Evolutionary conservation across 495 filamentous ascomycete genomes (phyloP).

Genomic region (Penicillium ochrochloron): DNA sequence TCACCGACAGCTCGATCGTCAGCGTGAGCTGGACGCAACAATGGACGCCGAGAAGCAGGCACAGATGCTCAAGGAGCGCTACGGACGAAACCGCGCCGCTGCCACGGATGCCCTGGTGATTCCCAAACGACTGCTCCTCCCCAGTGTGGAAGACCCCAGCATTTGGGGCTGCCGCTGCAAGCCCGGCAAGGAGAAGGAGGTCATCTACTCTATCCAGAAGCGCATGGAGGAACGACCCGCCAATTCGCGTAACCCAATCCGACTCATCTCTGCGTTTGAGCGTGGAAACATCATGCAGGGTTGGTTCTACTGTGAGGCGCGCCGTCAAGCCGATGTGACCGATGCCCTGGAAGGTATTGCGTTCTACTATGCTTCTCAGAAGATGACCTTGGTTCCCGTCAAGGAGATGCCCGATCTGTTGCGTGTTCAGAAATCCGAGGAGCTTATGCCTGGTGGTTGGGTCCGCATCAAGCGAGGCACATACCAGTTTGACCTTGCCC

Average conservation of each 20-base stretch:
- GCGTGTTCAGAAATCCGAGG: conserved; percentile 82
- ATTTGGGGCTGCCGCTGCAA: conserved; percentile 96
- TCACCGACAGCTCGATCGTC: conserved; percentile 92
- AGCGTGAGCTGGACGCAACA: conserved; percentile 80
- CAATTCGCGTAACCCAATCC: conserved; percentile 73
- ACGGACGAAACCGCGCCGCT: conserved; percentile 67
- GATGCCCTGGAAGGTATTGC: conserved; percentile 78
- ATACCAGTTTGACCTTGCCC: conserved; percentile 88
- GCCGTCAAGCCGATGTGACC: conserved; percentile 82
- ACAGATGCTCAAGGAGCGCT: conserved; percentile 79
- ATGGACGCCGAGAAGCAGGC: conserved; percentile 95
- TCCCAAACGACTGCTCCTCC: conserved; percentile 86
- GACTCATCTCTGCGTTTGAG: conserved; percentile 88
- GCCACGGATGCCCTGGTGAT: conserved; percentile 67
- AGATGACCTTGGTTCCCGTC: conserved; percentile 86
- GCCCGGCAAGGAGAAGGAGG: conserved; percentile 90
- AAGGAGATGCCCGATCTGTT: conserved; percentile 97
- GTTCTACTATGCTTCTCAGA: conserved; percentile 82
- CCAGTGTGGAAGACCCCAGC: conserved; percentile 91
- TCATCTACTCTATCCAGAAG: conserved; percentile 82
- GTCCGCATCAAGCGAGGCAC: conserved; percentile 85
- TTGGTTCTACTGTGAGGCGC: conserved; percentile 93
- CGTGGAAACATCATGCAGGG: conserved; percentile 86
- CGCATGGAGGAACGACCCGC: conserved; percentile 76
- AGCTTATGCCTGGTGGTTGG: conserved; percentile 86